Percentiles rank a stretch among this genome's conserved stretches.
phyloP scores from a whole-genome alignment of 495 filamentous ascomycete species.

The Cercophora sp. region DNA sequence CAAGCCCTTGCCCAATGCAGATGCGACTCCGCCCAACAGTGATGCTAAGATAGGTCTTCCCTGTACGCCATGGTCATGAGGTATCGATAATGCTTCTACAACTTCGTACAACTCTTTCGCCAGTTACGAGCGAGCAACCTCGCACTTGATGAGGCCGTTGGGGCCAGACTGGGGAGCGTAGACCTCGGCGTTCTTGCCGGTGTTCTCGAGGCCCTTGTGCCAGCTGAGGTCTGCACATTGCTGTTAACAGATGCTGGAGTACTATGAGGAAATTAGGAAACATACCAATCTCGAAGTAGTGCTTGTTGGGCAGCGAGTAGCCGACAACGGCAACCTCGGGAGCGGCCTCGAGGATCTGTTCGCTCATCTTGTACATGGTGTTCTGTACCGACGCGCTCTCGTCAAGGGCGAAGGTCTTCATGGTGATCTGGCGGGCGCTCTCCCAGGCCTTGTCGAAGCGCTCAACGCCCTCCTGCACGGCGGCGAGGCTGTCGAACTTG shows the following conservation, averaged over 20 bases:
- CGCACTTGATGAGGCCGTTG: constrained; percentile 95
- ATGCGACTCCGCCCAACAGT: no score
- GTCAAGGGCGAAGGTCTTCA: constrained; percentile 90
- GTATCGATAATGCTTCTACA: no score
- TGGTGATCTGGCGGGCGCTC: constrained; percentile 70
- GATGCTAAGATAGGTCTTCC: no score
- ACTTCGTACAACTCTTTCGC: no score
- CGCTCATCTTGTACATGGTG: constrained; percentile 98
- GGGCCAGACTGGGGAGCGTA: constrained; percentile 90
- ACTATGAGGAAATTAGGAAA: no score
- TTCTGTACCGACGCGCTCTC: constrained; percentile 89
- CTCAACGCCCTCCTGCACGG: constrained; percentile 58
- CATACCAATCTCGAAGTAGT: constrained; percentile 97
- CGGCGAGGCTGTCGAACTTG: constrained; percentile 59
- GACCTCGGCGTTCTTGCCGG: constrained; percentile 92
- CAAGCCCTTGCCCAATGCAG: no score
- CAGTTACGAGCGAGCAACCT: constrained; percentile 60
- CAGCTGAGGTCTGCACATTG: constrained; percentile 72
- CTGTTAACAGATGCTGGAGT: no score
- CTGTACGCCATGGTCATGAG: no score
- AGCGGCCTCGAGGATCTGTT: constrained; percentile 75
- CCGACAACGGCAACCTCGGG: constrained; percentile 68
- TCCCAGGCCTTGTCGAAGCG: constrained; percentile 78
- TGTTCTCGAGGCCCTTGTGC: constrained; percentile 97
- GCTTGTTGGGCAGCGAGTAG: constrained; percentile 92